Conservation (phyloP, 1,284 basidiomycete genomes). For the Ganoderma lucidum region DNA sequence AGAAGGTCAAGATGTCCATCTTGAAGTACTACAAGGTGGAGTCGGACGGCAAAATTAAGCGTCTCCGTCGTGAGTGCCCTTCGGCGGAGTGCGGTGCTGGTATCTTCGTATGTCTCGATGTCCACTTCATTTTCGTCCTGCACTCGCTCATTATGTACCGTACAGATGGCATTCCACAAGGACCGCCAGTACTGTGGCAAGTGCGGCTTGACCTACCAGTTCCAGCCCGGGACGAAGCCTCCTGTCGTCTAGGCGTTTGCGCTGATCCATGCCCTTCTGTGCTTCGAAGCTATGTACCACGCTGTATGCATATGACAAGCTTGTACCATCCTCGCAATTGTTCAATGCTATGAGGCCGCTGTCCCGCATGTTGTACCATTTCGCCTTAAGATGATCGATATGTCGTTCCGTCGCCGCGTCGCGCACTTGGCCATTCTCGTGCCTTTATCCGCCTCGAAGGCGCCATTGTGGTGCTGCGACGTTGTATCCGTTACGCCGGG, state of each 20-base stretch:
- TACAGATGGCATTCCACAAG: slow-evolving; percentile 92
- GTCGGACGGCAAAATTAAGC: slow-evolving; percentile 99
- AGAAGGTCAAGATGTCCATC: slow-evolving; percentile 99
- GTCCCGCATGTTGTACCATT: not conserved
- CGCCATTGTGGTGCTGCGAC: not conserved
- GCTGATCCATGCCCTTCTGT: slow-evolving; percentile 27
- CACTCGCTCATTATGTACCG: not conserved
- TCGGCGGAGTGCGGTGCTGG: slow-evolving; percentile 92
- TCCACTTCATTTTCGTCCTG: not conserved
- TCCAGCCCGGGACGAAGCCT: slow-evolving; percentile 82
- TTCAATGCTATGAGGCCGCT: slow-evolving; percentile 30
- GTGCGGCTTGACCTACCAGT: slow-evolving; percentile 92
- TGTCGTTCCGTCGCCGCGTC: too few species aligned
- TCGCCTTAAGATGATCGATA: too few species aligned
- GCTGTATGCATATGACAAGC: slow-evolving; percentile 34
- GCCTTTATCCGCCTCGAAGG: not conserved
- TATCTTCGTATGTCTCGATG: slow-evolving; percentile 79
- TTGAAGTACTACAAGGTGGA: slow-evolving; percentile 99
- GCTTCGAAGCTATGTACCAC: slow-evolving; percentile 28
- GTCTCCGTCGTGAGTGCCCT: slow-evolving; percentile 96
- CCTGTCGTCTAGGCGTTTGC: slow-evolving; percentile 60
- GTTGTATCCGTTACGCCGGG: not conserved
- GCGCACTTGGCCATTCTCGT: not conserved
- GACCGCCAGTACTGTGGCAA: slow-evolving; percentile 97
- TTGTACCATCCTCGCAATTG: slow-evolving; percentile 16